Percentiles rank a stretch among this genome's conserved stretches.
These are phyloP conservation scores for Dryas alaskensis DNA, from an alignment of 306 rosid species.

Conservation along the genomic window DNA sequence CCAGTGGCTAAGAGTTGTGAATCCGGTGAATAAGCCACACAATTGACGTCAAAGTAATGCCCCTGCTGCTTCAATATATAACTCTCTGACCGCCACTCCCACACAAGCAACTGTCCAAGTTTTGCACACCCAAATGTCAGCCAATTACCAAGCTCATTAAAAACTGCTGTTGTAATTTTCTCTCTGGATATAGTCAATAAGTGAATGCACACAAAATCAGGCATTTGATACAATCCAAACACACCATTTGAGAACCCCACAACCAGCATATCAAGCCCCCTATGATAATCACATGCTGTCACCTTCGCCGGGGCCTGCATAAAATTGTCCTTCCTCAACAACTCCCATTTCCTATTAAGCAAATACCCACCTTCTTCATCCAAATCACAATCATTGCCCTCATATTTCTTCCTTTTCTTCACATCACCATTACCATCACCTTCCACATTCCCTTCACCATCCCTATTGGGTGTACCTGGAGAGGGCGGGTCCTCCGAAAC, in stretches of 20 bases:
- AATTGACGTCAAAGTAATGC: constrained; percentile 91
- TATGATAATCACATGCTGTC: constrained; percentile 78
- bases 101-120: constrained; percentile 89
- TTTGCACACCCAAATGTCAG: constrained; percentile 82
- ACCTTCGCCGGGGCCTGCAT: constrained; percentile 55
- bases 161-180: constrained; percentile 74
- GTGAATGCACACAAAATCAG: constrained; percentile 88
- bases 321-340: constrained; percentile 72
- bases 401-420: constrained; percentile 59
- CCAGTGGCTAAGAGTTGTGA: constrained; percentile 91
- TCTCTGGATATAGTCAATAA: constrained; percentile 75
- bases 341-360: constrained; percentile 65
- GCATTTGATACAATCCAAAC: constrained; percentile 88
- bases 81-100: constrained; percentile 96
- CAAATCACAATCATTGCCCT: constrained; percentile 28
- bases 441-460: constrained; percentile 47
- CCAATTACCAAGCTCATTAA: constrained; percentile 91
- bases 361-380: constrained; percentile 51
- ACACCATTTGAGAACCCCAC: constrained; percentile 86
- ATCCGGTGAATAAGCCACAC: constrained; percentile 78
- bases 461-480: constrained; percentile 63
- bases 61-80: constrained; percentile 96
- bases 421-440: constrained; percentile 26
- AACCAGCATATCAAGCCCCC: constrained; percentile 72
- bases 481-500: constrained; percentile 46